Percentiles rank a stretch among this genome's conserved stretches.
These are phyloP conservation scores for Cytospora piceicola DNA, from an alignment of 2,329 filamentous ascomycete genomes.

Conservation along the genomic window DNA sequence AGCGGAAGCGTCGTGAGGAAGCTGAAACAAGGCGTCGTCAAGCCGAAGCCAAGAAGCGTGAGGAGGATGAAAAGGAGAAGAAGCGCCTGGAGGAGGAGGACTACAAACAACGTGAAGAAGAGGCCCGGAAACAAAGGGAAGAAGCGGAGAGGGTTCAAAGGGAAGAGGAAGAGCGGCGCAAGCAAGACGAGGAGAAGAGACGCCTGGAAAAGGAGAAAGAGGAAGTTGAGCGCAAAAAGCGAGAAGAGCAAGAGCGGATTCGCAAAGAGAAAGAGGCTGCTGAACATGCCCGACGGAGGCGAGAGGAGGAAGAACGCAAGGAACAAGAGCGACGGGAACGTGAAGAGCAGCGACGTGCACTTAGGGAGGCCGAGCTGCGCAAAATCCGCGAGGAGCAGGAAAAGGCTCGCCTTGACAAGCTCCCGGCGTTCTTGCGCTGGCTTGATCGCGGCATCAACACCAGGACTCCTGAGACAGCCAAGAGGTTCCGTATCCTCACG, in stretches of 20 bases:
- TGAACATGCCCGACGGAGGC: slow-evolving; percentile 53
- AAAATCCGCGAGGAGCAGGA: slow-evolving; percentile 59
- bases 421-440: slow-evolving; percentile 66
- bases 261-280: slow-evolving; percentile 53
- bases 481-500: slow-evolving; percentile 59
- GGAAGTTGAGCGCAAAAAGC: slow-evolving; percentile 42
- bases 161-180: slow-evolving; percentile 32
- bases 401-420: slow-evolving; percentile 55
- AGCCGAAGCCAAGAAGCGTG: slow-evolving; percentile 37
- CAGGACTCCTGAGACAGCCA: slow-evolving; percentile 53
- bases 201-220: slow-evolving; percentile 50
- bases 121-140: slow-evolving; percentile 39
- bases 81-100: slow-evolving; percentile 37
- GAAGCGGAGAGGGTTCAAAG: slow-evolving; percentile 44
- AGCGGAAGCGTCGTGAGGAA: slow-evolving; percentile 40
- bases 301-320: slow-evolving; percentile 56
- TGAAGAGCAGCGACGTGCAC: slow-evolving; percentile 49
- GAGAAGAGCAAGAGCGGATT: slow-evolving; percentile 52
- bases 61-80: slow-evolving; percentile 42
- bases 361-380: slow-evolving; percentile 56
- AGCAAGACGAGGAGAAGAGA: slow-evolving; percentile 36
- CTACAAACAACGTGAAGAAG: slow-evolving; percentile 33
- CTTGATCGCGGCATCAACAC: slow-evolving; percentile 58
- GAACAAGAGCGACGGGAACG: slow-evolving; percentile 54
- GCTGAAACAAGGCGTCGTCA: slow-evolving; percentile 36